Base-by-base conservation (phyloP, 345 rosid genomes). In the Pugionium dolabratum region DNA sequence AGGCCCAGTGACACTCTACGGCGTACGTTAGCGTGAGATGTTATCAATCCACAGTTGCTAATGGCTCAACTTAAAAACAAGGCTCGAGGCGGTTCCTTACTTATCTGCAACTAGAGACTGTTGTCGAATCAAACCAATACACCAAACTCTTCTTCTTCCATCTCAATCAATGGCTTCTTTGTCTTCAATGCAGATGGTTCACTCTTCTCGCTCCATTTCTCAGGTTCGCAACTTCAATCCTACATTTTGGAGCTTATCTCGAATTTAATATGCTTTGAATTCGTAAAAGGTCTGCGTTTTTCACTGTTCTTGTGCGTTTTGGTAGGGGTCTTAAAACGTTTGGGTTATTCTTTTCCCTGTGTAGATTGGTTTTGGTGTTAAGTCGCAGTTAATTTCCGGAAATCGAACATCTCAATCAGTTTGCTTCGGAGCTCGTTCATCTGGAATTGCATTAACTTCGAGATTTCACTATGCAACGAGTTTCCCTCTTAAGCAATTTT, bases 101-200 rank as follows among this genome's bases (percentile, higher is more conserved):
- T 71, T 71, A 71, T 71, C 75, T 64, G 32, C 1, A 62, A 67
- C 72, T 59, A 44, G 52, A 65, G 71, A 73, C 61, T 45, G 8
- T 64, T 26, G 54, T 65, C 59, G 27, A 64, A 49, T 41, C 45
- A 0, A 37, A 50, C 37, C 29, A 70, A 9, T 35, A 39, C 40
- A 48, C 45, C 36, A 36, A 35, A 37, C 4, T 59, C 72, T 31
- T 43, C 50, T n/a, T 60, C 54, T 51, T 57, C 9, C 9, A 3
- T 34, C 36, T 34, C 29, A 36, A 11, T 27, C 66, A 69, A 86
- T 91, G 93, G 92, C 93, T 33, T 77, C 85, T 30, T 30, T 75
- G 2, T 69, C 81, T 69, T 78, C 88, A 27, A 59, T 81, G 75
- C 86, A 84, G 74, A 64, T 66, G 81, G 65, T 82, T 33, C 80